phyloP scores from a whole-genome alignment of 257 asterid species.

The Ilex aquifolium region DNA sequence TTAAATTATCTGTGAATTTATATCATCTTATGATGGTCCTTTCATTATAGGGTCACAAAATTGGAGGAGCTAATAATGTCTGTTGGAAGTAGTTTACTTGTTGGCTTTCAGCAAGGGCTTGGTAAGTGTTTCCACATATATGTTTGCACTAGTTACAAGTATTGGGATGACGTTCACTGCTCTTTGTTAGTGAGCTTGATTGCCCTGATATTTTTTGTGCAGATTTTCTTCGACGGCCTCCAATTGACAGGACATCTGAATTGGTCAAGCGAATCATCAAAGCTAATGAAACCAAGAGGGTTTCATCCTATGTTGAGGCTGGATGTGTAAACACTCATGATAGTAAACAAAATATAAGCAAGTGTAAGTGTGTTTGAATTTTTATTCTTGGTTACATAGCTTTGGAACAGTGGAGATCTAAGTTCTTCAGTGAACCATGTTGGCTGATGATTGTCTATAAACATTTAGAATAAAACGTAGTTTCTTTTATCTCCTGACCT shows the following conservation, averaged over 20 bases:
- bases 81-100: conserved; percentile 45
- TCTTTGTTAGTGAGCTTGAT: background rate
- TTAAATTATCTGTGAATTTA: background rate
- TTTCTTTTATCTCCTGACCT: too few relatives aligned
- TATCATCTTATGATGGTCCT: background rate
- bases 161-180: background rate
- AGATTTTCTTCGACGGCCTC: conserved; percentile 49
- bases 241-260: conserved; percentile 36
- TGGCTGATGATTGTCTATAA: background rate
- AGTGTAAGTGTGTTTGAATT: conserved; percentile 48
- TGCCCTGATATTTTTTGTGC: conserved; percentile 5
- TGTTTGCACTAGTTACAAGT: background rate
- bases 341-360: conserved; percentile 38
- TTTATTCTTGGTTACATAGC: background rate
- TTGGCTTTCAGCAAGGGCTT: conserved; percentile 63
- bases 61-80: conserved; percentile 60
- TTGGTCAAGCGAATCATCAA: conserved; percentile 42
- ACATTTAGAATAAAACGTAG: background rate
- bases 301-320: conserved; percentile 54
- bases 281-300: conserved; percentile 52
- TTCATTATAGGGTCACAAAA: conserved; percentile 41
- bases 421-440: background rate
- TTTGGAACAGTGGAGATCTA: background rate
- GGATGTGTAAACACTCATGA: conserved; percentile 51
- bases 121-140: conserved; percentile 33